A percentile compares a stretch with the other conserved stretches of the same genome.
Conservation (phyloP, 345 rosid species). For the Camelina sativa region DNA sequence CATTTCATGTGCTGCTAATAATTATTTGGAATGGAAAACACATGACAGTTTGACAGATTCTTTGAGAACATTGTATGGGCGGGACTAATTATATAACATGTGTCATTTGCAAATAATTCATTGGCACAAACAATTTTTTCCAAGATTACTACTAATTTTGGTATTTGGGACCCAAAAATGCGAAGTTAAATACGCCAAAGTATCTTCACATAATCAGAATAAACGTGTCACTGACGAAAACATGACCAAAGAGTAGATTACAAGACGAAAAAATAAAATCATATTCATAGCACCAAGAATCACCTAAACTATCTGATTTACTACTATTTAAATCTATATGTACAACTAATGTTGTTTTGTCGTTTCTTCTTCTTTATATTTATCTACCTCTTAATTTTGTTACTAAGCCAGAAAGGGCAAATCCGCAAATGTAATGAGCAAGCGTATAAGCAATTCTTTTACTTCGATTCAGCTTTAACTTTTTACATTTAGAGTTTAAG, state of each 20-base stretch:
- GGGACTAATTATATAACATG: constrained; percentile 13
- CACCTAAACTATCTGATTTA: background rate
- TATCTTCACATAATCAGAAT: constrained; percentile 1
- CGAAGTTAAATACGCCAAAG: background rate
- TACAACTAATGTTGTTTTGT: background rate
- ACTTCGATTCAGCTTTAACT: background rate
- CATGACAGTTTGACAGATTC: constrained; percentile 31
- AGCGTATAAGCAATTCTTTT: background rate
- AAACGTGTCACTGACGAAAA: background rate
- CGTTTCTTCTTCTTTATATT: too few relatives aligned
- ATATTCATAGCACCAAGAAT: background rate
- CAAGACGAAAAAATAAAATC: background rate
- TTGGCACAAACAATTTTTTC: constrained; percentile 2
- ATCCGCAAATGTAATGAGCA: background rate
- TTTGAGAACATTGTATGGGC: constrained; percentile 20
- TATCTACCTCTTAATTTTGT: too few relatives aligned
- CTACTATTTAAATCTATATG: background rate
- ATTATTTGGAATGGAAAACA: constrained; percentile 24
- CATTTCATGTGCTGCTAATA: constrained; percentile 35
- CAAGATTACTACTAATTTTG: background rate
- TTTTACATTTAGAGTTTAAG: background rate
- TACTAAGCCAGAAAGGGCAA: background rate
- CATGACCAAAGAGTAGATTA: constrained; percentile 6
- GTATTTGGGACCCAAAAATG: constrained; percentile 8
- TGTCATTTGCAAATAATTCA: constrained; percentile 12